phyloP scores from a whole-genome alignment of 73 alveolate species.

The Paramecium tetraurelia region DNA sequence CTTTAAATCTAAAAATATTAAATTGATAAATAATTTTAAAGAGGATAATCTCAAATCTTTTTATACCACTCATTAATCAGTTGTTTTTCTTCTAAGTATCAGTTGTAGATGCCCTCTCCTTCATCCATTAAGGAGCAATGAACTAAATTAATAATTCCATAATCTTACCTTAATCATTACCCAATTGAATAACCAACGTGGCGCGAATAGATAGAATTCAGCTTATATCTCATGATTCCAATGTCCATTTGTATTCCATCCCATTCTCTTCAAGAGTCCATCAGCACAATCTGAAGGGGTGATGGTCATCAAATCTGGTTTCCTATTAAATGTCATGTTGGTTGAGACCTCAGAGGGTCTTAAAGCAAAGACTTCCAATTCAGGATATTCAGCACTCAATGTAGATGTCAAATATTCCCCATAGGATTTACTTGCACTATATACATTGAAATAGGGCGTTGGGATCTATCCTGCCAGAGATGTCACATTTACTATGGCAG shows the following conservation, averaged over 20 bases:
- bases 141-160: not conserved
- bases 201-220: not conserved
- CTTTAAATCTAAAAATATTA: not conserved
- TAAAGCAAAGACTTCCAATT: constrained; percentile 39
- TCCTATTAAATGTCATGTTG: constrained; percentile 39
- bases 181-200: constrained; percentile 7
- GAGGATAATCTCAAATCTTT: not conserved
- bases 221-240: constrained; percentile 59
- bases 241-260: constrained; percentile 67
- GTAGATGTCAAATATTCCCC: constrained; percentile 28
- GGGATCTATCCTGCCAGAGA: constrained; percentile 54
- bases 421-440: constrained; percentile 58
- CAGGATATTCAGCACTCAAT: constrained; percentile 34
- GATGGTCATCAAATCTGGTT: constrained; percentile 62
- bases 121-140: not conserved
- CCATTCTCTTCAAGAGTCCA: constrained; percentile 59
- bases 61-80: not conserved
- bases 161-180: not conserved
- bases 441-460: constrained; percentile 40
- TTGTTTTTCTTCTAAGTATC: not conserved
- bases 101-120: not conserved
- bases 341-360: constrained; percentile 58
- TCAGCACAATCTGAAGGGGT: constrained; percentile 57
- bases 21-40: not conserved
- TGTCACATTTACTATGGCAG: constrained; percentile 55